These are phyloP conservation scores for Botrytis aclada DNA, from an alignment of 2,329 filamentous ascomycete species.

Conservation along the genomic window DNA sequence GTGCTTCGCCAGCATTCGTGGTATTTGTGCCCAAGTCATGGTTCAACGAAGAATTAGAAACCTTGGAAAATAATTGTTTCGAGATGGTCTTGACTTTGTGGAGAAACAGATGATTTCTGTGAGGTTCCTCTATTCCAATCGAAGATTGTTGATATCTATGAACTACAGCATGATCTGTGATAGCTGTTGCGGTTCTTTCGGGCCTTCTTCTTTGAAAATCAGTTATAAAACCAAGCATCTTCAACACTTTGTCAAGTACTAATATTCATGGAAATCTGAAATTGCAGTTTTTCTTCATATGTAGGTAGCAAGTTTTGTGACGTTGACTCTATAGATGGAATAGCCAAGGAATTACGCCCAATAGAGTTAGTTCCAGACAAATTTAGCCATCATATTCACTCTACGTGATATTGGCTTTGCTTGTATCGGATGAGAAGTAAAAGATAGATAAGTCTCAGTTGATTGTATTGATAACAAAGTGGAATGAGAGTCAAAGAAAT, in stretches of 20 bases:
- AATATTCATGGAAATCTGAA: neutral
- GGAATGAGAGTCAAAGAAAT: neutral
- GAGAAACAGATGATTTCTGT: neutral
- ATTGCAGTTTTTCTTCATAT: neutral
- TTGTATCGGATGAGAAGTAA: neutral
- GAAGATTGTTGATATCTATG: neutral
- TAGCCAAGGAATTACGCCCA: neutral
- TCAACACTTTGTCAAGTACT: too few species aligned
- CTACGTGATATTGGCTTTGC: fast-evolving
- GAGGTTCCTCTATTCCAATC: neutral
- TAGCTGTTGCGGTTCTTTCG: neutral
- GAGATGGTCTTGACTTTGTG: neutral
- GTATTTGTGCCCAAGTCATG: neutral
- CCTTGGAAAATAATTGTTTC: neutral
- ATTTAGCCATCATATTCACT: neutral
- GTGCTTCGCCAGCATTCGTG: neutral
- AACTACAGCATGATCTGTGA: too few species aligned
- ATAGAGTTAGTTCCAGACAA: neutral
- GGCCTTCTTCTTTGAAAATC: neutral
- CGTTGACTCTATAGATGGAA: neutral
- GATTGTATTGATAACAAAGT: neutral
- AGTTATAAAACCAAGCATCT: neutral
- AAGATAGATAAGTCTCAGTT: fast-evolving
- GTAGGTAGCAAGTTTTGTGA: neutral
- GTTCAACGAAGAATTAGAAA: neutral